These are phyloP conservation scores for Gentiana dahurica DNA, from an alignment of 257 asterid genomes.

Conservation along the genomic window DNA sequence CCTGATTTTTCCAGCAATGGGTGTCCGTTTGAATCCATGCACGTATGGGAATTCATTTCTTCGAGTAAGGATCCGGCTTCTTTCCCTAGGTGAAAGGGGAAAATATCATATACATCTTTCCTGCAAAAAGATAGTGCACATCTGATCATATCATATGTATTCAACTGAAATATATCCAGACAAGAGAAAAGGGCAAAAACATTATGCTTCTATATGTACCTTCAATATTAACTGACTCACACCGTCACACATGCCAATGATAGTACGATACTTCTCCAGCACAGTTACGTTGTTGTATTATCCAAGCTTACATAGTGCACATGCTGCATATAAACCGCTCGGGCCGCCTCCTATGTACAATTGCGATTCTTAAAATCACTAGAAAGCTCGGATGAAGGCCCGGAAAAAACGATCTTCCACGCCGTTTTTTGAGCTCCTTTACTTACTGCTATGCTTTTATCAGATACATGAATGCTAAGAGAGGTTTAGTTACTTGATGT, in stretches of 20 bases:
- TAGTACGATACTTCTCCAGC: constrained; percentile 67
- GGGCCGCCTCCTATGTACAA: constrained; percentile 69
- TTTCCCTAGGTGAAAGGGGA: constrained; percentile 54
- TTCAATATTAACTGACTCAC: constrained; percentile 46
- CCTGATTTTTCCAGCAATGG: constrained; percentile 81
- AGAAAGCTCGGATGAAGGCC: constrained; percentile 64
- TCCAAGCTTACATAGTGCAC: constrained; percentile 58
- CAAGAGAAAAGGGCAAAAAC: background rate
- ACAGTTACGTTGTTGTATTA: constrained; percentile 46
- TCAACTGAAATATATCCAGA: background rate
- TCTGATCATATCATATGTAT: background rate
- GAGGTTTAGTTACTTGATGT: no score
- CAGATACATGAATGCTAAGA: no score
- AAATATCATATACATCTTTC: constrained; percentile 65
- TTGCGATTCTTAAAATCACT: constrained; percentile 43
- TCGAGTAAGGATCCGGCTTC: constrained; percentile 57
- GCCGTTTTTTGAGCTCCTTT: constrained; percentile 36
- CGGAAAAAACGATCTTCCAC: constrained; percentile 40
- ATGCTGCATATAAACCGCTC: constrained; percentile 77
- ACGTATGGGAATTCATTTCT: constrained; percentile 50
- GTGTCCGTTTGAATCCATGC: constrained; percentile 23
- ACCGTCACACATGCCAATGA: constrained; percentile 72
- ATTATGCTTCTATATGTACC: constrained; percentile 24
- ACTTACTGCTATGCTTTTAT: background rate
- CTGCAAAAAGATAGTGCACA: constrained; percentile 18